Base-by-base conservation (phyloP, 2,329 filamentous ascomycete species). In the Exophiala viscosa region DNA sequence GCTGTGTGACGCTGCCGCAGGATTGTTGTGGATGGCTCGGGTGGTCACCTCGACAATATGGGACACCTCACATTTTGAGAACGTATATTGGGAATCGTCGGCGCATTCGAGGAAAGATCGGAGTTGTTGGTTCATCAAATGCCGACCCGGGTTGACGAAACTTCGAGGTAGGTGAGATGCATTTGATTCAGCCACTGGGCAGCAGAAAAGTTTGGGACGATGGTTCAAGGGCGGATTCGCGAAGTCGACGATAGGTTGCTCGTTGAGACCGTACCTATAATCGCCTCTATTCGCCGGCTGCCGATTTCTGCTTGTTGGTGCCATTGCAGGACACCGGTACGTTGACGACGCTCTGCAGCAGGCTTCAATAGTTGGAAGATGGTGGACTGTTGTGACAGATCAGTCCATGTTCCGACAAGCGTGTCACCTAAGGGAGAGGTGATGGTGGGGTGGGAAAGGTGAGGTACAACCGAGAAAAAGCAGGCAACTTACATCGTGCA, bases 21-120 rank as follows among this genome's bases (percentile, higher is more conserved):
- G 28, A 32, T 28, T 10, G 33, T 53, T 54, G 5, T 53, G 46
- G n/a, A 59, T 32, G 9, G 18, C 44, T 41, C 56, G 42, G 3
- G 53, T 54, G 18, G 56, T 59, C 32, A 59, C 56, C 38, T 59
- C 56, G 18, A 59, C 47, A 11, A 59, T 56, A 40, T 59, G 56
- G 13, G 56, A 59, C 7, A 59, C 56, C 5, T 59, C 56, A 20
- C 56, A 59, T 39, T 51, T 54, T 3, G 40, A 17, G 31, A 56
- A 56, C 20, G 46, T 52, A 23, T 48, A 34, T 11, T 48, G 31
- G 13, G 50, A 34, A 39, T 59, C 44, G 17, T 59, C 56, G 9
- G 56, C 56, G 41, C 56, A 56, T 31, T 59, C 56, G 41, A 59
- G 53, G 41, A 59, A 59, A 6, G 53, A 45, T 40, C 50, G 53